Evolutionary conservation across 164 flowering plant species (phyloP), one percentile per base, ranked within the genome.

Genomic region (Malania oleifera): DNA sequence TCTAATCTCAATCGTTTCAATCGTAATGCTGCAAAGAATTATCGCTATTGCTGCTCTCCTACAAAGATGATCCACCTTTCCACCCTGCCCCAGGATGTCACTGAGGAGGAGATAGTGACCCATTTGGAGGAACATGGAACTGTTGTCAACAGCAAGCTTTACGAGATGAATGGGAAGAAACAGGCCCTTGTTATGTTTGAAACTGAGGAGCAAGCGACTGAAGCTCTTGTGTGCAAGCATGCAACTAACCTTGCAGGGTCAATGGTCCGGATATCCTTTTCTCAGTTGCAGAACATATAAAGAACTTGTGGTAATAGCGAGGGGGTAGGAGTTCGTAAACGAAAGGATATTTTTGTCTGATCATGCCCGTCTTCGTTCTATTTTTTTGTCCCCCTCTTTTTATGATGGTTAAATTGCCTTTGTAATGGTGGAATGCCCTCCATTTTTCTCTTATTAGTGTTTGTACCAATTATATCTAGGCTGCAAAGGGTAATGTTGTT

Each of bases 11-110:
- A 95, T 75, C 95, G 98, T 20, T 95, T 87, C 77, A 91, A 91
- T 59, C 86, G 99, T 2, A 95, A 95, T 74, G 93, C 96, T 20
- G 86, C 93, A 25, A 95, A 95, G 80, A 91, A 95, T 59, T 91
- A 86, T 69, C 85, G 98, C 1, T 95, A 95, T 73, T 95, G 97
- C 74, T 95, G 99, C 66, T 85, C 98, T 5, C 99, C 99, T 3
- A 95, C 99, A 45, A 95, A 87, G 76, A 91, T 85, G 85, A 87
- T 95, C 65, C 99, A 95, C 77, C 58, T 95, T 24, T 95, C 99
- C 31, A 77, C 81, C 50, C 88, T 95, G 26, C 88, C 93, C 0
- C 86, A 81, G 59, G 98, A 91, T 43, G 63, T 89, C 34, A 80
- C 86, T 0, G 99, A 95, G 63, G 98, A 89, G 34, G 96, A 91